Evolutionary conservation across 768 basidiomycete genomes (phyloP), one percentile per base, ranked within the genome.

Genomic region (Suillus luteus): DNA sequence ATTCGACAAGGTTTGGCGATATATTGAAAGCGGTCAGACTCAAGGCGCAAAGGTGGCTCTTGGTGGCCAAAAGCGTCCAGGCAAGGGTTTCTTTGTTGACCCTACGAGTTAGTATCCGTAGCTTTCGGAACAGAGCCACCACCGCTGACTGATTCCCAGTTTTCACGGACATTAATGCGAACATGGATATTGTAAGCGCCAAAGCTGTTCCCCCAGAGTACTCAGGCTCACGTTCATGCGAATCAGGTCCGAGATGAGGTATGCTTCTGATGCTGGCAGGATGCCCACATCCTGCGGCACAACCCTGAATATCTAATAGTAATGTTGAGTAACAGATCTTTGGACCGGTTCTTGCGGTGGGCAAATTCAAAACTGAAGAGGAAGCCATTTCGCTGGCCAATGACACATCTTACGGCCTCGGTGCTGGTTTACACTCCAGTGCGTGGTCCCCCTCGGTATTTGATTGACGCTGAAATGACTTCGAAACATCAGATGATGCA

Each of bases 341-440:
- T 74, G 96, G 96, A 10, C 96, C 96, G 33, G 96, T 99, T 3
- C 84, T 96, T 46, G 83, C 87, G 31, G 85, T 98, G 49, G 89
- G 88, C 49, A 86, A 81, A 67, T 98, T 98, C 79, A 86, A 84
- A 67, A 89, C 90, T 8, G 96, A 97, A 75, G 89, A 91, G 63
- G 93, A 97, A 72, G 95, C 88, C 4, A 86, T 98, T 67, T 71
- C 79, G 48, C 77, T 94, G 17, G 96, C 95, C 40, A 98, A 98
- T 76, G 86, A 91, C 72, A 93, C 95, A 7, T 85, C 81, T 57
- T 98, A 96, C 75, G 96, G 96, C 41, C 84, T 99, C 41, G 95
- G 93, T 10, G 94, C 95, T 15, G 96, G 92, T 10, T 80, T 98
- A 58, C 94, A 96, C 77, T 95, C 87, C 44, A 91, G 92, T 91